These are phyloP conservation scores for Cunninghamia lanceolata DNA, from an alignment of 75 land plant species.

Conservation along the genomic window DNA sequence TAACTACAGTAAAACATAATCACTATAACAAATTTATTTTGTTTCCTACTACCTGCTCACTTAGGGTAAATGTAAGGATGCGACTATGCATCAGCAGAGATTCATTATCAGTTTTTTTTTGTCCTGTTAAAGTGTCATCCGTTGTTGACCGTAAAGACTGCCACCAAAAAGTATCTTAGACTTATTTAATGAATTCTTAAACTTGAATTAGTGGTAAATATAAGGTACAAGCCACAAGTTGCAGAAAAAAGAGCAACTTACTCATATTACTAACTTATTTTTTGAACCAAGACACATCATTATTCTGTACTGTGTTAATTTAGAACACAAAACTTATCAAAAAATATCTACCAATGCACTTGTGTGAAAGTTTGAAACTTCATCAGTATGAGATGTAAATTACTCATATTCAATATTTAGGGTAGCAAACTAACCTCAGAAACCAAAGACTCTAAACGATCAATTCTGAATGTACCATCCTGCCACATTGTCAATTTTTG, in stretches of 20 bases:
- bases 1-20: not conserved
- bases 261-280: not conserved
- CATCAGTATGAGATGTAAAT: not conserved
- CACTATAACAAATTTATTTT: not conserved
- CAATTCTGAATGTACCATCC: slow-evolving; percentile 94
- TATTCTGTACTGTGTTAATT: not conserved
- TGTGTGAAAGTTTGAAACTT: slow-evolving; percentile 1
- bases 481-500: slow-evolving; percentile 21
- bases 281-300: not conserved
- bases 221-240: not conserved
- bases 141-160: slow-evolving; percentile 76
- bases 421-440: slow-evolving; percentile 58
- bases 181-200: not conserved
- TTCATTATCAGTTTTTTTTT: slow-evolving; percentile 10
- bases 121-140: slow-evolving; percentile 28
- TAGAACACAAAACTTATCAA: not conserved
- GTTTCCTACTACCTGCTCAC: slow-evolving; percentile 53
- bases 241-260: not conserved
- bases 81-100: slow-evolving; percentile 38
- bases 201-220: not conserved
- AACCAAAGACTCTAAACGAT: slow-evolving; percentile 86
- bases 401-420: not conserved
- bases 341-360: not conserved
- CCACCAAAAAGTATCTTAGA: slow-evolving; percentile 4
- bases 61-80: slow-evolving; percentile 57